Base-by-base conservation (phyloP, 495 filamentous ascomycete species). In the Penicillium robsamsonii region DNA sequence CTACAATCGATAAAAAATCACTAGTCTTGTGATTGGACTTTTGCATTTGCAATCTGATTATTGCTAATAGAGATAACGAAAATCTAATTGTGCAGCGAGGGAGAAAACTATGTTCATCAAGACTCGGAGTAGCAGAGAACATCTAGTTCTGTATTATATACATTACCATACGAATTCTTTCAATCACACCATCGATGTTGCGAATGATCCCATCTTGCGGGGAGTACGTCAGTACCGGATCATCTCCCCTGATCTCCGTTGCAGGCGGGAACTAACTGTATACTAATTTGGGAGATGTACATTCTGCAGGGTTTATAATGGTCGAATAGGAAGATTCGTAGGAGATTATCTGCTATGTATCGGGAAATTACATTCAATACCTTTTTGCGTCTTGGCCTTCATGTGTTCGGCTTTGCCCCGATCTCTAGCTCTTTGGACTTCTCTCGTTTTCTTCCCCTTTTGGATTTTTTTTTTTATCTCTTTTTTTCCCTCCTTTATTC, bases 111-210 rank as follows among this genome's bases (percentile, higher is more conserved):
- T 49, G 46, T 49, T 37, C 17, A 5, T 40, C 13, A 12, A n/a
- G 5, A 11, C 41, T 43, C 41, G 17, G 11, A 5, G 12, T 5
- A 27, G 12, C 6, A 27, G 25, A 27, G 7, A 38, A 17, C n/a
- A 38, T 38, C 35, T 35, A 49, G 17, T 49, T 49, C 18, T 30
- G 47, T 50, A 38, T 46, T 38, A 24, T 18, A 12, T 38, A 24
- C 12, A 12, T 40, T 41, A 53, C 50, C 13, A 37, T 54, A 54
- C 41, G 9, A 2, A 11, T n/a, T 50, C 13, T 20, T 33, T n/a
- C 2, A 64, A 76, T 76, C 72, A 75, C 74, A 76, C 71, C 74
- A 76, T 76, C 72, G 65, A 54, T 59, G 57, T 55, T 49, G 44
- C 57, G n/a, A 55, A 75, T 76, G 67, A 64, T 65, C 60, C 64